Conservation (phyloP, 2,329 filamentous ascomycete genomes). For the Rhexocercosporidium sp. region DNA sequence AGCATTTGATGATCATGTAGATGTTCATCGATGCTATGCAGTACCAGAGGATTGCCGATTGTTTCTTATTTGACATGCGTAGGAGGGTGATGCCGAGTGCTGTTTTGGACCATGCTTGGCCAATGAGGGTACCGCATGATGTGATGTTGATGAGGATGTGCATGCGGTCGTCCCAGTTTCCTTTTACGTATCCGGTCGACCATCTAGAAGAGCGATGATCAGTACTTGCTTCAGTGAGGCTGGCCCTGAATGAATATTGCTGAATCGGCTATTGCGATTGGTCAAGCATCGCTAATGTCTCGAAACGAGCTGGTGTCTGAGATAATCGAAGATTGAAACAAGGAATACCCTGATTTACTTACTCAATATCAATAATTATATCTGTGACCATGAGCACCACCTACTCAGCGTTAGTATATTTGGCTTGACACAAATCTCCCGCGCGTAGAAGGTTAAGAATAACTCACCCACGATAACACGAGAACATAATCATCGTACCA, state of each 20-base stretch:
- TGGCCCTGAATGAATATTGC: not conserved
- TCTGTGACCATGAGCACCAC: slow-evolving; percentile 51
- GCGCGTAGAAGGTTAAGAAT: not conserved
- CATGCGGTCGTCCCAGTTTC: slow-evolving; percentile 57
- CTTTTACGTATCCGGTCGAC: slow-evolving; percentile 51
- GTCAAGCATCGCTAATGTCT: not conserved
- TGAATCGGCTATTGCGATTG: not conserved
- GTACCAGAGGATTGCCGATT: slow-evolving; percentile 52
- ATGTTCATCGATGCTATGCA: slow-evolving; percentile 55
- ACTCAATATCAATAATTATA: slow-evolving; percentile 52
- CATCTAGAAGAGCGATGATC: not conserved
- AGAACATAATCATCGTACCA: slow-evolving; percentile 36
- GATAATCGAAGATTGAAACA: not conserved
- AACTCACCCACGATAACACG: slow-evolving; percentile 28
- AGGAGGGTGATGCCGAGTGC: slow-evolving; percentile 43
- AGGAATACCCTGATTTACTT: slow-evolving; percentile 33
- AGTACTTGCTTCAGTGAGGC: not conserved
- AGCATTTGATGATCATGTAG: slow-evolving; percentile 53
- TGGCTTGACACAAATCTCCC: not conserved
- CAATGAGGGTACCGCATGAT: slow-evolving; percentile 40
- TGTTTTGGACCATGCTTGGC: slow-evolving; percentile 47
- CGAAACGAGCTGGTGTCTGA: not conserved
- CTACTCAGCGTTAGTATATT: slow-evolving; percentile 35
- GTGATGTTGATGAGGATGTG: slow-evolving; percentile 54
- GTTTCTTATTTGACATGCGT: slow-evolving; percentile 51